These are phyloP conservation scores for Backusella mclennaniae DNA, from an alignment of 192 early-diverging fungal species.

Conservation along the genomic window DNA sequence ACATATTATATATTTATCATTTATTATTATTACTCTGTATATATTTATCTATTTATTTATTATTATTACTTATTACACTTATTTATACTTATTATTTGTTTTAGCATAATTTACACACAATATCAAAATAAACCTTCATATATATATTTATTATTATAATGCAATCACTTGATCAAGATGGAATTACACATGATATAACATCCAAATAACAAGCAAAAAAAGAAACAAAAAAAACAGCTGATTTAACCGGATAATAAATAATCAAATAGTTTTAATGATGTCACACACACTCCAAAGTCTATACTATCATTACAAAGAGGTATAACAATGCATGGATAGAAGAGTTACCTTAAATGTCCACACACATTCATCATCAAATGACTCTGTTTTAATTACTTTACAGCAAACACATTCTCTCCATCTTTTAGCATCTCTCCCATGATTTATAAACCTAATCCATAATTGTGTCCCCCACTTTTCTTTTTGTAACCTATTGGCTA, in stretches of 20 bases:
- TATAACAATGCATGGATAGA: background rate
- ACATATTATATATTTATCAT: background rate
- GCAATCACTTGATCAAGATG: background rate
- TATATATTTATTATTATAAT: background rate
- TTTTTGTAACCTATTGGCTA: background rate
- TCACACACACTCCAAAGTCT: too few species aligned
- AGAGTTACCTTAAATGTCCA: background rate
- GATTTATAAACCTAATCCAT: background rate
- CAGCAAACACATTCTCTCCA: background rate
- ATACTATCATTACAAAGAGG: background rate
- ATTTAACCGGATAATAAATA: background rate
- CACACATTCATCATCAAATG: background rate
- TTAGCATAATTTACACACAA: conserved; percentile 7
- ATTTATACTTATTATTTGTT: background rate
- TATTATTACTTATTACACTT: background rate
- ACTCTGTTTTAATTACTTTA: background rate
- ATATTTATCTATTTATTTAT: conserved; percentile 4
- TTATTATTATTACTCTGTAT: conserved; percentile 1
- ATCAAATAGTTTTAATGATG: too few species aligned
- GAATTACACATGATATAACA: background rate
- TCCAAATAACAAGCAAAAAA: background rate
- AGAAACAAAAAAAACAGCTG: background rate
- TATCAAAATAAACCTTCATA: background rate
- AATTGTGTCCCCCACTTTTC: background rate
- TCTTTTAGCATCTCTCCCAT: background rate